Percentiles rank a stretch among this genome's conserved stretches.
Evolutionary conservation across 352 stramenopile species (phyloP).

Genomic region (Stramenopiles sp.): DNA sequence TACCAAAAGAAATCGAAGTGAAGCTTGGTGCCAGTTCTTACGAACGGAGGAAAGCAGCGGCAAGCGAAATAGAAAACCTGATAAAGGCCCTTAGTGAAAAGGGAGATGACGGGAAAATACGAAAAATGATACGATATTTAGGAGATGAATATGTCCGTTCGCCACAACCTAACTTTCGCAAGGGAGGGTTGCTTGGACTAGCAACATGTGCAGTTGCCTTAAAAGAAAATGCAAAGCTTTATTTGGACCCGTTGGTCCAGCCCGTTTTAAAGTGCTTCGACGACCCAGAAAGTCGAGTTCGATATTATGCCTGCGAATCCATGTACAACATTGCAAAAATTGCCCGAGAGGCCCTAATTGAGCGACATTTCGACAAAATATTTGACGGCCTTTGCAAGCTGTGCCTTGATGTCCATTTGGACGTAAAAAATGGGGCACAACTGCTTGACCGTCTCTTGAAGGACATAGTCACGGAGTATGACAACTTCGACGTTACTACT

Average conservation of each 20-base stretch:
- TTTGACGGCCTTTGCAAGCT: constrained; percentile 91
- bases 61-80: constrained; percentile 92
- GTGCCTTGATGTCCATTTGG: constrained; percentile 94
- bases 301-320: constrained; percentile 97
- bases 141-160: constrained; percentile 92
- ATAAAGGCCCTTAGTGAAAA: constrained; percentile 90
- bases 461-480: constrained; percentile 95
- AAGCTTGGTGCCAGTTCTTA: constrained; percentile 91
- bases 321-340: constrained; percentile 99
- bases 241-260: constrained; percentile 77
- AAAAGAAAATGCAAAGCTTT: constrained; percentile 66
- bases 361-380: constrained; percentile 98
- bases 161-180: constrained; percentile 94
- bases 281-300: constrained; percentile 85
- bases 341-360: constrained; percentile 1
- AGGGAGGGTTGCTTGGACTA: constrained; percentile 92
- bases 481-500: constrained; percentile 93
- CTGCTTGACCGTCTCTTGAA: constrained; percentile 77
- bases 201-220: constrained; percentile 90
- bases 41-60: constrained; percentile 96
- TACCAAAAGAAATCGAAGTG: neutral
- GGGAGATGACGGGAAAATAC: constrained; percentile 59
- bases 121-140: constrained; percentile 81
- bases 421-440: constrained; percentile 92
- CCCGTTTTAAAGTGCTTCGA: constrained; percentile 98